Evolutionary conservation across 1,284 basidiomycete genomes (phyloP), one percentile per base, ranked within the genome.

Genomic region (Cutaneotrichosporon mucoides): DNA sequence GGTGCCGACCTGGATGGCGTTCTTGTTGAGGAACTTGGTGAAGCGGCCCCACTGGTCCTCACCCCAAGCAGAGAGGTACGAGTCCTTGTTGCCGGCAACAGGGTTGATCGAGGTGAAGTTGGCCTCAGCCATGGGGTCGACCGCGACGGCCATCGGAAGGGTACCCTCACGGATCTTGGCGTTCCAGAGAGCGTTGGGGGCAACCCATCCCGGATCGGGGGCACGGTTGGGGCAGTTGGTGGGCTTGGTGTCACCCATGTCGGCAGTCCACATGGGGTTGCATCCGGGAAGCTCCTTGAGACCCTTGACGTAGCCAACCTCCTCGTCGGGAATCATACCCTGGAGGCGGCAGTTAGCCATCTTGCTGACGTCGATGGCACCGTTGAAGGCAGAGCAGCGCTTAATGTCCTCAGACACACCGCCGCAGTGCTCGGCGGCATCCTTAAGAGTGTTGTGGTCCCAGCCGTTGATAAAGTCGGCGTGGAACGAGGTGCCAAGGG

Each of bases 381-480:
- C 33, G 8, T 9, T 34, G 10, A 46, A 55, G n/a, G 11, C 24
- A 0, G 55, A 7, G 55, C 61, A 63, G 6, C 36, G 10, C 9
- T 35, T 24, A 3, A 56, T 8, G 35, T 51, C 3, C 13, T 55
- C 42, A 5, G 49, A 53, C 9, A 38, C 24, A 8, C 63, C 53
- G 52, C 71, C 69, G 57, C 77, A 79, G 16, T 68, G 38, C 59
- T 75, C 67, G 45, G 79, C 68, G 34, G 77, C 76, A 15, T 69
- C 48, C 55, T 76, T 71, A 5, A 78, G 71, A 16, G 76, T 62
- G 48, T 71, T 68, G 45, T 68, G 66, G 8, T 73, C 71, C 78
- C 76, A 77, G 43, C 78, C 77, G 57, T 73, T 73, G 53, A 75
- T 46, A 62, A 79, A 79, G 67, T 78, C 78, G 51, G 68, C 78